A percentile compares a stretch with the other conserved stretches of the same genome.
These are phyloP conservation scores for Penicillium sp. DNA, from an alignment of 2,329 filamentous ascomycete genomes.

Conservation along the genomic window DNA sequence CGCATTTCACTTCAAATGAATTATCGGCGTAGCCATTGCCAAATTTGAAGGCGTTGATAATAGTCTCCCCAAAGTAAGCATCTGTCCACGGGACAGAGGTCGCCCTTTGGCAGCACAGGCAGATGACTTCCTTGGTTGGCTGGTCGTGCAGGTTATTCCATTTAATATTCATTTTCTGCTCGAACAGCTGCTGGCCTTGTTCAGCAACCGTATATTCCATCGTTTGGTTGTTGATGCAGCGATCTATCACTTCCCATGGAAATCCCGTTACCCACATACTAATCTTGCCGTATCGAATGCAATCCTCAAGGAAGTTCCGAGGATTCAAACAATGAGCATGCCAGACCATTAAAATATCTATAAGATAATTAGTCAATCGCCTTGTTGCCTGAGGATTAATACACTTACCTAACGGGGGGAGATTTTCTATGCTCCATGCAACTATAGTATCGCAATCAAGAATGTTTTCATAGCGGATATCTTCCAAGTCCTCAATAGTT, in stretches of 20 bases:
- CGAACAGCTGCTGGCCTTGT: slow-evolving; percentile 16
- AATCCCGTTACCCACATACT: slow-evolving; percentile 24
- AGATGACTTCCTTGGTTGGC: slow-evolving; percentile 50
- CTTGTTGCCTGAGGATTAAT: not conserved
- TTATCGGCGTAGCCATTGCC: slow-evolving; percentile 34
- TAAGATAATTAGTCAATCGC: not conserved
- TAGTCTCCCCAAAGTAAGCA: slow-evolving; percentile 16
- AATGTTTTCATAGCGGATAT: slow-evolving; percentile 11
- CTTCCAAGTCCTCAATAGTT: slow-evolving; percentile 13
- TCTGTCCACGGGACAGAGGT: slow-evolving; percentile 59
- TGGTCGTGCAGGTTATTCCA: slow-evolving; percentile 62
- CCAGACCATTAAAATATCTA: slow-evolving; percentile 27
- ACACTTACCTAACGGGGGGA: slow-evolving; percentile 23
- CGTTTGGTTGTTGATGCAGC: slow-evolving; percentile 17
- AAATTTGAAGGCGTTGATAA: slow-evolving; percentile 21
- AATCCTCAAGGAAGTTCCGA: slow-evolving; percentile 22
- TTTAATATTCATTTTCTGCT: slow-evolving; percentile 28
- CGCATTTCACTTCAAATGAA: slow-evolving; percentile 52
- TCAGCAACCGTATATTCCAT: slow-evolving; percentile 17
- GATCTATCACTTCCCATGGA: slow-evolving; percentile 19
- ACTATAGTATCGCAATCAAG: slow-evolving; percentile 8
- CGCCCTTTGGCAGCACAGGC: slow-evolving; percentile 51
- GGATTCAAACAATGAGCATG: slow-evolving; percentile 26
- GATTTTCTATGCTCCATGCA: slow-evolving; percentile 13
- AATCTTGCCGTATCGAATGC: slow-evolving; percentile 23